These are phyloP conservation scores for Crithidia sp. DNA, from an alignment of 208 protist genomes.

Conservation along the genomic window DNA sequence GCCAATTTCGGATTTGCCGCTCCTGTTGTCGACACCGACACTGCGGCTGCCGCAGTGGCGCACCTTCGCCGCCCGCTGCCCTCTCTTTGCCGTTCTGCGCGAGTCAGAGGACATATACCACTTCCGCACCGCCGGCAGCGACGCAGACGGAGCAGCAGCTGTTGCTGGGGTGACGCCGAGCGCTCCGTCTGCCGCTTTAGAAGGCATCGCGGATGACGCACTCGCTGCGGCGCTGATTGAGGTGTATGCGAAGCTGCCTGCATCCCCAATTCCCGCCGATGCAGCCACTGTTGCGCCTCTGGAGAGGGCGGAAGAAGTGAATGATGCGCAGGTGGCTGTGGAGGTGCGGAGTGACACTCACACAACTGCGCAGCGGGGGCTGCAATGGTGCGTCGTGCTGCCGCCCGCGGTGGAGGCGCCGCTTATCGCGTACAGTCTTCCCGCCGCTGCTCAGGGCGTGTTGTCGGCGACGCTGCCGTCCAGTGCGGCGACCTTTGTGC, in stretches of 20 bases:
- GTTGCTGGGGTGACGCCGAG: not conserved
- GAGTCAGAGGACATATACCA: not conserved
- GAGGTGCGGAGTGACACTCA: conserved; percentile 1
- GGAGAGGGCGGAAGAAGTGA: not conserved
- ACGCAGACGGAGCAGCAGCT: not conserved
- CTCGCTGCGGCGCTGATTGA: not conserved
- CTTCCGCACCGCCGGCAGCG: not conserved
- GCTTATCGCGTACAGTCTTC: conserved; percentile 13
- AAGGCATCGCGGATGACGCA: not conserved
- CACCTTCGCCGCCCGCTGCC: not conserved
- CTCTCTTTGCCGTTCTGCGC: conserved; percentile 9
- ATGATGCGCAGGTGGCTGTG: not conserved
- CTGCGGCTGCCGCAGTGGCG: not conserved
- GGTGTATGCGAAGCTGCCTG: not conserved
- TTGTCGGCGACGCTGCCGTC: not conserved
- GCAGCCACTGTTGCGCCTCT: not conserved
- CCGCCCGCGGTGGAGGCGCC: conserved; percentile 7
- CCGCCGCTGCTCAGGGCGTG: not conserved
- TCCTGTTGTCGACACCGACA: not conserved
- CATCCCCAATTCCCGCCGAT: no score
- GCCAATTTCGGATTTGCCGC: not conserved
- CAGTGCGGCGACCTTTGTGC: conserved; percentile 23
- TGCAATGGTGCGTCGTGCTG: conserved; percentile 19
- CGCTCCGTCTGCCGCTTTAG: not conserved
- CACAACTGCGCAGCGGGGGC: not conserved